Conservation (phyloP, 1,139 yeast genomes). For the Protomyces lactucae-debilis region DNA sequence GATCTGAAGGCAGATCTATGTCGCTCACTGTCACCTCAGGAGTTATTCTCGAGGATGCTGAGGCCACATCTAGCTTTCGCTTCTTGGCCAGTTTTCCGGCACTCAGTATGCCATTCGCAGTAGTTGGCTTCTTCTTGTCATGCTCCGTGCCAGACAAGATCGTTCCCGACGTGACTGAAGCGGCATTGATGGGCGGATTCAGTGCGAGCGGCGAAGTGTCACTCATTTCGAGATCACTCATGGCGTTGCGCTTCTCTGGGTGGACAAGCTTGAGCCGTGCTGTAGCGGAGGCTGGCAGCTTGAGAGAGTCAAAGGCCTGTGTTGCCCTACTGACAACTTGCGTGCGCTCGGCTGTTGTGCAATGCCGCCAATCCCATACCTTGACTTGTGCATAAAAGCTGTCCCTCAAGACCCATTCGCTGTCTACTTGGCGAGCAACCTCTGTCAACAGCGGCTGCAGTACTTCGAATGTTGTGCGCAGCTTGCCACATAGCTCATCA, state of each 20-base stretch:
- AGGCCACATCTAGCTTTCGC: neutral
- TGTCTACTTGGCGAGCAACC: neutral
- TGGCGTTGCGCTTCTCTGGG: conserved; percentile 18
- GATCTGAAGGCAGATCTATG: neutral
- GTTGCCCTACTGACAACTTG: conserved; percentile 36
- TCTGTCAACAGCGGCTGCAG: conserved; percentile 8
- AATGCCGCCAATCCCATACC: conserved; percentile 41
- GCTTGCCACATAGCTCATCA: conserved; percentile 1
- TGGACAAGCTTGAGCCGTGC: conserved; percentile 10
- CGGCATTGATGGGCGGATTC: conserved; percentile 10
- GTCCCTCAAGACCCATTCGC: conserved; percentile 35
- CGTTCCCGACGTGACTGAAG: neutral
- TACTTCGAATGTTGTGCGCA: conserved; percentile 4
- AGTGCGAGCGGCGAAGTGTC: conserved; percentile 16
- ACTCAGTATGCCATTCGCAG: conserved; percentile 9
- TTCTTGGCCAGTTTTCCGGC: conserved; percentile 10
- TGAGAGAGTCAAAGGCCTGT: conserved; percentile 38
- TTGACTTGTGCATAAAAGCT: conserved; percentile 37
- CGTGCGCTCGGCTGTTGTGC: conserved; percentile 37
- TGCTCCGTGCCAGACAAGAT: neutral
- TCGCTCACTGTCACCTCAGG: neutral
- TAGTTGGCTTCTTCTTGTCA: neutral
- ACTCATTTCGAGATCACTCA: neutral
- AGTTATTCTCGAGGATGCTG: neutral
- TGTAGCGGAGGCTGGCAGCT: conserved; percentile 29